These are phyloP conservation scores for Ricinus communis DNA, from an alignment of 345 rosid species.

Conservation along the genomic window DNA sequence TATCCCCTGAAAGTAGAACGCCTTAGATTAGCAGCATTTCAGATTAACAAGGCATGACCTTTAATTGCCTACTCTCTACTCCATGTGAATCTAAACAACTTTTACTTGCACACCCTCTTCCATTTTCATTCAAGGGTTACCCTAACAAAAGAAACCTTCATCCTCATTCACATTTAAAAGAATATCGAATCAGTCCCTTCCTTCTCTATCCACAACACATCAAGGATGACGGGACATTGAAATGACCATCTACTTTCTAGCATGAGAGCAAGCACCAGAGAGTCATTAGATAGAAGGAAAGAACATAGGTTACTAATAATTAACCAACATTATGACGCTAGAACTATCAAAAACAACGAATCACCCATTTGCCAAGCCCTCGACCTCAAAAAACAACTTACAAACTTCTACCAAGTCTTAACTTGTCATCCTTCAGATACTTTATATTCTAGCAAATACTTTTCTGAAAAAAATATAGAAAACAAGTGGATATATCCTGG, in stretches of 20 bases:
- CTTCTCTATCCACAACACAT: background rate
- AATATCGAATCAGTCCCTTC: no score
- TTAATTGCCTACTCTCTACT: background rate
- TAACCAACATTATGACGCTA: background rate
- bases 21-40: no score
- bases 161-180: no score
- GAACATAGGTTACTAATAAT: background rate
- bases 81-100: no score
- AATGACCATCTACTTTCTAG: no score
- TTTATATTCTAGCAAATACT: background rate
- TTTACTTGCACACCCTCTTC: background rate
- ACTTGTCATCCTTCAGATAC: background rate
- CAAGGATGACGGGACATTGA: no score
- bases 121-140: background rate
- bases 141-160: no score
- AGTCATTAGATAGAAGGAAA: no score
- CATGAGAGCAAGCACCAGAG: no score
- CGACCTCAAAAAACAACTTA: background rate
- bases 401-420: background rate
- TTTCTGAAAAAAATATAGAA: background rate
- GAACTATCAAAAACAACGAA: no score
- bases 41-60: no score
- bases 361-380: background rate
- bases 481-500: background rate
- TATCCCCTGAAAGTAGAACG: no score